Conservation (phyloP, 306 rosid species). For the Vicia faba region DNA sequence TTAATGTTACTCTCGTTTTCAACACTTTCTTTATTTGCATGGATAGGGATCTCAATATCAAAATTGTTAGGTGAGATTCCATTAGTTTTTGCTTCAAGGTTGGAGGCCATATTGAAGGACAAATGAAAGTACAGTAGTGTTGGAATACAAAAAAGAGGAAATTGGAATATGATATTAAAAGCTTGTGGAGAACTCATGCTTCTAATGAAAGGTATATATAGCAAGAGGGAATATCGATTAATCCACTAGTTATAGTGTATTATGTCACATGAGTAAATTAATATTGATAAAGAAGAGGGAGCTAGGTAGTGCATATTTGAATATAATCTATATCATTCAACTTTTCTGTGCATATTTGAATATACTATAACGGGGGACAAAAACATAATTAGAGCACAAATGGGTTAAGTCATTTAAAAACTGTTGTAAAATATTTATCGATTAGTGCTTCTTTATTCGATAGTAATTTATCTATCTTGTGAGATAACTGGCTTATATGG, state of each 20-base stretch:
- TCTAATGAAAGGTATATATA: conserved; percentile 45
- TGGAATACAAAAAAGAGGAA: background rate
- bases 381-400: no score
- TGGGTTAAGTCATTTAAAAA: no score
- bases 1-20: conserved; percentile 36
- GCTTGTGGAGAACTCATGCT: conserved; percentile 59
- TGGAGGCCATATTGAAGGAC: conserved; percentile 51
- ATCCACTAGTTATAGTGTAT: background rate
- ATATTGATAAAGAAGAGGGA: conserved; percentile 13
- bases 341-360: no score
- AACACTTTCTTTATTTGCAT: conserved; percentile 14
- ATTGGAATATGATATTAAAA: conserved; percentile 33
- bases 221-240: conserved; percentile 31
- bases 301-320: conserved; percentile 17
- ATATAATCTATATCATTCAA: no score
- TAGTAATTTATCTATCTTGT: no score
- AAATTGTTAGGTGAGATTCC: conserved; percentile 38
- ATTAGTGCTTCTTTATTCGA: no score
- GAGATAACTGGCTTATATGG: no score
- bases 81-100: conserved; percentile 24
- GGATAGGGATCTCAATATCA: conserved; percentile 50
- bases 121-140: background rate
- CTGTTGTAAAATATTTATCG: no score
- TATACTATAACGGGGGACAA: no score
- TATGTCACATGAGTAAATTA: background rate